Evolutionary conservation across 2,329 filamentous ascomycete genomes (phyloP).

Genomic region (Neopestalotiopsis clavispora): DNA sequence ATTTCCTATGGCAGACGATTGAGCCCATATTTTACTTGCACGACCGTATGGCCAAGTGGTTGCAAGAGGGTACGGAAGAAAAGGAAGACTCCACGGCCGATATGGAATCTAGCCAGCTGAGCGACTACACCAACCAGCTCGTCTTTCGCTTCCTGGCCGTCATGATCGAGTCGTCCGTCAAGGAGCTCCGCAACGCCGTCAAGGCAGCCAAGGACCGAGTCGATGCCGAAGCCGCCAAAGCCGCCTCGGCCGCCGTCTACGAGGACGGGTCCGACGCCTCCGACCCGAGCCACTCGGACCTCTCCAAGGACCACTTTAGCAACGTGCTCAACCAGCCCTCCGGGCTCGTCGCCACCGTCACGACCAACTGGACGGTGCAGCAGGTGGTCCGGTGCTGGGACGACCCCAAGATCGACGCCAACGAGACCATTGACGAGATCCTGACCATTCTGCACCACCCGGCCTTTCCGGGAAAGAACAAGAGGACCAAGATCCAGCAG

Average conservation of each 20-base stretch:
- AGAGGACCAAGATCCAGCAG: slow-evolving; percentile 61
- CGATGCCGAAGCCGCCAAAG: slow-evolving; percentile 35
- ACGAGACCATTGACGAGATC: slow-evolving; percentile 67
- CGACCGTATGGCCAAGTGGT: slow-evolving; percentile 34
- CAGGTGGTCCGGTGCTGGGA: slow-evolving; percentile 74
- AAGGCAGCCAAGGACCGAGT: slow-evolving; percentile 35
- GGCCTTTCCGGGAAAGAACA: slow-evolving; percentile 45
- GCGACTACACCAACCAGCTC: slow-evolving; percentile 35
- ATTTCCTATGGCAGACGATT: slow-evolving; percentile 34
- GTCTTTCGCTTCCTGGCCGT: slow-evolving; percentile 34
- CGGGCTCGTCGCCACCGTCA: slow-evolving; percentile 58
- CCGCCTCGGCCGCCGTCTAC: slow-evolving; percentile 32
- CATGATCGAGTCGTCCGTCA: slow-evolving; percentile 36
- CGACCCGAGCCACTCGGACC: slow-evolving; percentile 62
- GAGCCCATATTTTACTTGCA: slow-evolving; percentile 36
- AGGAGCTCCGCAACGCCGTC: slow-evolving; percentile 35
- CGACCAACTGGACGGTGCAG: slow-evolving; percentile 70
- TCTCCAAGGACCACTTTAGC: slow-evolving; percentile 65
- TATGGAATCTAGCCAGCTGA: slow-evolving; percentile 31
- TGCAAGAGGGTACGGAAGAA: slow-evolving; percentile 33
- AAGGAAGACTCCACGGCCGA: slow-evolving; percentile 26
- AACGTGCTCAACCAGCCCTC: slow-evolving; percentile 62
- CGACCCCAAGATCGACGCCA: slow-evolving; percentile 63
- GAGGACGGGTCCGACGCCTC: slow-evolving; percentile 43
- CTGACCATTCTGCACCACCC: slow-evolving; percentile 72